phyloP scores from a whole-genome alignment of 2,329 filamentous ascomycete species.

The Penicillium sp. region DNA sequence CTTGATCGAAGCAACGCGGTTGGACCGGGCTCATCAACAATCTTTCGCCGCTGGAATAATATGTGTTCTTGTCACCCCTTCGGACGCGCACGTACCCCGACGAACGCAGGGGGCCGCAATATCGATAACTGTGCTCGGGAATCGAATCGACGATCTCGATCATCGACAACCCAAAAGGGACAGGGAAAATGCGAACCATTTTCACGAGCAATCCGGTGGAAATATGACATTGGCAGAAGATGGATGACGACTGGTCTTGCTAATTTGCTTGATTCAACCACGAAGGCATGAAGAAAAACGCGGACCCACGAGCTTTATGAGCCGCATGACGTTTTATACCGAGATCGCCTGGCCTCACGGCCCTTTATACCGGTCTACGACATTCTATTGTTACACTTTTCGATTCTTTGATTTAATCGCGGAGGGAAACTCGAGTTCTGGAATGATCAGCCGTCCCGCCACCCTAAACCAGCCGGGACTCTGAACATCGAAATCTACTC shows the following conservation, averaged over 20 bases:
- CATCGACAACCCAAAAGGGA: not conserved
- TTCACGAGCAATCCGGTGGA: not conserved
- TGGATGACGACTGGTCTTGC: conserved; percentile 5
- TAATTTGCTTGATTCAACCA: conserved; percentile 21
- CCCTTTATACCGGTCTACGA: conserved; percentile 21
- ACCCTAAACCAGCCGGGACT: not conserved
- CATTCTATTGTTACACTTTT: conserved; percentile 17
- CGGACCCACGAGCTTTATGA: conserved; percentile 36
- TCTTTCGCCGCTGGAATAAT: conserved; percentile 5
- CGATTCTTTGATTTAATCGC: conserved; percentile 18
- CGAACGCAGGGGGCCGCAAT: not conserved
- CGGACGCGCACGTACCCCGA: not conserved
- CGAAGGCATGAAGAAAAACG: conserved; percentile 29
- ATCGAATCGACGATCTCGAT: not conserved
- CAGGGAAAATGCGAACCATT: not conserved
- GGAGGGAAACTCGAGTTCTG: conserved; percentile 1
- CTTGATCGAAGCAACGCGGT: conserved; percentile 14
- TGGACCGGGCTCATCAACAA: conserved; percentile 2
- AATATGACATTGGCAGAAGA: not conserved
- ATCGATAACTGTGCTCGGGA: not conserved
- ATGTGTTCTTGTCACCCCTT: not conserved
- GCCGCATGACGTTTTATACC: conserved; percentile 31
- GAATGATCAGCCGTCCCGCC: not conserved
- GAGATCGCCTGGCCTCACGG: conserved; percentile 14
- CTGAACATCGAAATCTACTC: not conserved